These are phyloP conservation scores for Acer saccharum DNA, from an alignment of 345 rosid genomes.

Conservation along the genomic window DNA sequence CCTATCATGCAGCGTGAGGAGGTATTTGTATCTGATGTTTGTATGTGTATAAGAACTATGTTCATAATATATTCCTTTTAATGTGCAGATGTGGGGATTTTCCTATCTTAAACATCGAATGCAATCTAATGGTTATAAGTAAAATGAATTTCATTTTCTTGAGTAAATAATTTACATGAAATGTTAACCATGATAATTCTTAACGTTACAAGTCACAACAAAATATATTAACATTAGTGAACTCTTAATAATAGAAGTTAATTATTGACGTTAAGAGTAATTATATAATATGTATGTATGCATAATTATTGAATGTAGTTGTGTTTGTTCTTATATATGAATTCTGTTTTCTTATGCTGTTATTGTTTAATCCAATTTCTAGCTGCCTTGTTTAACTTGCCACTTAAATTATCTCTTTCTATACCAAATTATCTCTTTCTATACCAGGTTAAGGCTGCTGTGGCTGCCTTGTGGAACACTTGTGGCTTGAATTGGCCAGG, in stretches of 20 bases:
- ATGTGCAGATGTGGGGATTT: too few species aligned
- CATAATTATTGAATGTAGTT: not conserved
- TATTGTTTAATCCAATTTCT: not conserved
- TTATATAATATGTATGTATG: not conserved
- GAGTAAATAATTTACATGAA: not conserved
- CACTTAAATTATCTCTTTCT: conserved; percentile 13
- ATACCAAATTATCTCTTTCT: conserved; percentile 28
- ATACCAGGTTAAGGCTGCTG: conserved; percentile 88
- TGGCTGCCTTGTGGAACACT: conserved; percentile 83
- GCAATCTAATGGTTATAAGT: not conserved
- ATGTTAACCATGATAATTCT: not conserved
- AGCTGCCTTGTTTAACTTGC: conserved; percentile 1
- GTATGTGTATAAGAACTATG: too few species aligned
- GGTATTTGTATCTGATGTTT: conserved; percentile 37
- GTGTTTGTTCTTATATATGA: not conserved
- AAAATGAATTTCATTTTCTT: not conserved
- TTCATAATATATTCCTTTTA: not conserved
- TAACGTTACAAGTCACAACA: too few species aligned
- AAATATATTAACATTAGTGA: too few species aligned
- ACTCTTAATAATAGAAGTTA: too few species aligned
- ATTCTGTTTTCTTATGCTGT: not conserved
- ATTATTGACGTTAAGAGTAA: too few species aligned
- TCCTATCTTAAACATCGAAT: too few species aligned
- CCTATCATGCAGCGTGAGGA: conserved; percentile 95
- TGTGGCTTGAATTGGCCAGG: conserved; percentile 91